Percentiles rank a stretch among this genome's conserved stretches.
Conservation (phyloP, 192 early-diverging fungal species). For the Spizellomyces sp. region DNA sequence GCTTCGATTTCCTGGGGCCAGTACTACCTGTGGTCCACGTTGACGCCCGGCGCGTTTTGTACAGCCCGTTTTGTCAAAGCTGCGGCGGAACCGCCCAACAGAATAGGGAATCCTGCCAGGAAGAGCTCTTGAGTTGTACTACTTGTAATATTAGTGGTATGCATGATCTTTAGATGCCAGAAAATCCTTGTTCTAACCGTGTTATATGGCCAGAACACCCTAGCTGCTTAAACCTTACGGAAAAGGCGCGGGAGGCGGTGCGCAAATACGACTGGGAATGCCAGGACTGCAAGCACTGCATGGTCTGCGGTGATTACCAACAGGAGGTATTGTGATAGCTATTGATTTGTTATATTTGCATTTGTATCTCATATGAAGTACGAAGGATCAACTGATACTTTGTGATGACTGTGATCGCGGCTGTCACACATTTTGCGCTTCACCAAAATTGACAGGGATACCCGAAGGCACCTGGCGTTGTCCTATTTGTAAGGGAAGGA, state of each 20-base stretch:
- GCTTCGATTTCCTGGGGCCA: no score
- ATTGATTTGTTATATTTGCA: conserved; percentile 54
- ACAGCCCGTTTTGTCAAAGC: conserved; percentile 17
- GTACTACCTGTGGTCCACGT: no score
- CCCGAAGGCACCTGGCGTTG: conserved; percentile 43
- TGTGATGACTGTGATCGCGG: conserved; percentile 61
- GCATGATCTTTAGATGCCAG: neutral
- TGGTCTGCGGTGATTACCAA: conserved; percentile 10
- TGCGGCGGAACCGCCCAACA: conserved; percentile 23
- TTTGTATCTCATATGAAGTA: conserved; percentile 40
- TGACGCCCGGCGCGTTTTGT: neutral
- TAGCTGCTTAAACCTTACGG: conserved; percentile 13
- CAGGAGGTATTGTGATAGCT: conserved; percentile 42
- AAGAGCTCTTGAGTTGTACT: conserved; percentile 13
- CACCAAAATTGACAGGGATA: conserved; percentile 38
- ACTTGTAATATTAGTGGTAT: conserved; percentile 23
- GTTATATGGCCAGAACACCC: conserved; percentile 4
- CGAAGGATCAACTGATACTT: conserved; percentile 45
- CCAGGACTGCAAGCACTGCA: conserved; percentile 28
- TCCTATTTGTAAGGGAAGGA: conserved; percentile 9
- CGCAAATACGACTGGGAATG: conserved; percentile 26
- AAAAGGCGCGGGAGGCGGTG: conserved; percentile 13
- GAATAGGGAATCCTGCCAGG: conserved; percentile 15
- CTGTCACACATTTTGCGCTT: conserved; percentile 52
- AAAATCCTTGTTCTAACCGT: neutral